A percentile compares a stretch with the other conserved stretches of the same genome.
Evolutionary conservation across 1,284 basidiomycete genomes (phyloP).

Genomic region (Ustilago lituana): DNA sequence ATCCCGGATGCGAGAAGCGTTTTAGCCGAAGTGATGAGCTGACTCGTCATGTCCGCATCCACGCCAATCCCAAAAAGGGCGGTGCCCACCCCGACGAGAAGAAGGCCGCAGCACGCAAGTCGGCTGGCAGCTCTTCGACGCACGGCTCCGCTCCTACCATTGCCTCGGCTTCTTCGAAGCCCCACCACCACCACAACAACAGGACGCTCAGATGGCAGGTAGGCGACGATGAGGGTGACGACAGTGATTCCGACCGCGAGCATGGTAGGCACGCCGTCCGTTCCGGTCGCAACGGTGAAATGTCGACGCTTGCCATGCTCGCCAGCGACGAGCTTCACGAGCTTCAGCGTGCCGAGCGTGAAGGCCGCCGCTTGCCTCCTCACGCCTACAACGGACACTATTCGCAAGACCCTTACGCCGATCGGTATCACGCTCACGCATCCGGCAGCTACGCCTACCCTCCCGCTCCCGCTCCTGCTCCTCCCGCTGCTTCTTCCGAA

Average conservation of each 20-base stretch:
- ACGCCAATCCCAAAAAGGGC: conserved; percentile 71
- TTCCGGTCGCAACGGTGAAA: conserved; percentile 48
- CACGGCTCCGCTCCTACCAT: conserved; percentile 25
- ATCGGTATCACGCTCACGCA: conserved; percentile 32
- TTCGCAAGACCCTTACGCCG: conserved; percentile 37
- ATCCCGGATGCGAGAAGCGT: conserved; percentile 94
- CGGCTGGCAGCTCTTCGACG: conserved; percentile 8
- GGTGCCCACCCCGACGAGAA: conserved; percentile 32
- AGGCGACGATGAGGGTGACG: conserved; percentile 49
- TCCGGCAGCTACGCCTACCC: conserved; percentile 25
- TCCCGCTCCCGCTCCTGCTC: neutral
- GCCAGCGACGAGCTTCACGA: conserved; percentile 64
- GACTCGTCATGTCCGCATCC: conserved; percentile 93
- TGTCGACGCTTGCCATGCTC: conserved; percentile 64
- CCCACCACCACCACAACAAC: conserved; percentile 12
- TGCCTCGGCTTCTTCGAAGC: conserved; percentile 35
- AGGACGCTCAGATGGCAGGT: conserved; percentile 46
- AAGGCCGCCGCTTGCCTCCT: conserved; percentile 29
- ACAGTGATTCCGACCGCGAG: conserved; percentile 57
- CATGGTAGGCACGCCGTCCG: conserved; percentile 15
- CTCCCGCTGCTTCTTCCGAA: conserved; percentile 13
- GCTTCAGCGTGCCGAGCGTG: conserved; percentile 58
- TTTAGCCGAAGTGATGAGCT: conserved; percentile 97
- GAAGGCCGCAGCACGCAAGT: conserved; percentile 33
- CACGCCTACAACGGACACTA: conserved; percentile 29